Conservation (phyloP, 345 rosid species). For the Cardamine chenopodiifolia region DNA sequence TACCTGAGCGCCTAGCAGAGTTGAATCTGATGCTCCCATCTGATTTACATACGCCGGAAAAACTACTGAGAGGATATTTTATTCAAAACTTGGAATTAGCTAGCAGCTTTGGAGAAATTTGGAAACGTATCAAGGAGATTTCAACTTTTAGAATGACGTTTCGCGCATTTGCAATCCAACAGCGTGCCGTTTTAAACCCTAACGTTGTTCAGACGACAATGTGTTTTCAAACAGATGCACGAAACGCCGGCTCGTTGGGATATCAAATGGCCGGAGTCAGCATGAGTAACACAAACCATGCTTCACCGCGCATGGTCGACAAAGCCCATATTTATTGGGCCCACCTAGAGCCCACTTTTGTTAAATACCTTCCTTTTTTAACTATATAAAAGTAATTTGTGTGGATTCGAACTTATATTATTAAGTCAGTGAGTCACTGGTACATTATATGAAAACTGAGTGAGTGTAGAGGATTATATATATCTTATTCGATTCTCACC, state of each 20-base stretch:
- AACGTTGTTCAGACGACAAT: background rate
- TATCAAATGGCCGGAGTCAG: background rate
- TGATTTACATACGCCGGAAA: background rate
- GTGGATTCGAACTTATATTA: background rate
- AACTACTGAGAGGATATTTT: background rate
- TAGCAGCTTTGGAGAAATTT: background rate
- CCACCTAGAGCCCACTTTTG: constrained; percentile 31
- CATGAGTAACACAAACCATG: constrained; percentile 35
- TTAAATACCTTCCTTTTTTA: background rate
- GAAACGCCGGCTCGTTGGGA: constrained; percentile 21
- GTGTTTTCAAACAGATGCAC: constrained; percentile 10
- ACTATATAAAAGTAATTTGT: background rate
- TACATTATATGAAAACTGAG: background rate
- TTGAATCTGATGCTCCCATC: constrained; percentile 43
- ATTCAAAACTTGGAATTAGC: background rate
- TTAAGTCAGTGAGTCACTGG: background rate
- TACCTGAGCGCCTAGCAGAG: constrained; percentile 53
- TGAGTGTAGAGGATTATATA: background rate
- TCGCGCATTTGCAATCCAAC: background rate
- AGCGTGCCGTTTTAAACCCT: constrained; percentile 16
- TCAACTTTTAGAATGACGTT: constrained; percentile 15
- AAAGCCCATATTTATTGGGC: constrained; percentile 36
- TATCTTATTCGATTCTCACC: constrained; percentile 17
- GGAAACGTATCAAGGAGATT: background rate
- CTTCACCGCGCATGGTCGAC: constrained; percentile 40